phyloP scores from a whole-genome alignment of 805 yeast species.

The Clavispora asparagi region DNA sequence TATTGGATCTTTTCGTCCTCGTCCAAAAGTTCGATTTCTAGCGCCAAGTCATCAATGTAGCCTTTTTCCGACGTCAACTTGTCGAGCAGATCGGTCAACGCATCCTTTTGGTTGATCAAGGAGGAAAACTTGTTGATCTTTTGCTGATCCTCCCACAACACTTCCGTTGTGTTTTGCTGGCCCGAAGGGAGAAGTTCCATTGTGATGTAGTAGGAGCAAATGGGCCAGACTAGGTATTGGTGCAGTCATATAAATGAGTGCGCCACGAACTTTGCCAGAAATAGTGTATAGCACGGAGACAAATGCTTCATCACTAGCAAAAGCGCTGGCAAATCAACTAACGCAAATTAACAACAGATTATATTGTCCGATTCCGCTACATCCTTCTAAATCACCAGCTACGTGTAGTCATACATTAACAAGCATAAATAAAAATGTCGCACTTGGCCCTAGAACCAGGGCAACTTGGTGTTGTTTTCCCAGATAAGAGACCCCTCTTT shows the following conservation, averaged over 20 bases:
- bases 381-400: too few species aligned
- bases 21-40: conserved; percentile 84
- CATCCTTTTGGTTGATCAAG: conserved; percentile 66
- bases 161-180: conserved; percentile 52
- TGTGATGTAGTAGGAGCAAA: neutral
- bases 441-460: conserved; percentile 30
- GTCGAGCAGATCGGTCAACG: conserved; percentile 44
- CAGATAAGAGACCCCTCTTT: conserved; percentile 26
- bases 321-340: too few species aligned
- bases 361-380: too few species aligned
- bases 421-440: too few species aligned
- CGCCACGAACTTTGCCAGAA: too few species aligned
- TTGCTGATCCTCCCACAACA: conserved; percentile 80
- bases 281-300: too few species aligned
- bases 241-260: too few species aligned
- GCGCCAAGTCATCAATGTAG: conserved; percentile 75
- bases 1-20: conserved; percentile 66
- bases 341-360: too few species aligned
- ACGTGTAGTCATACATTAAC: too few species aligned
- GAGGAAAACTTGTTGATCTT: conserved; percentile 86
- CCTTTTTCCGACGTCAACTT: conserved; percentile 67
- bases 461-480: conserved; percentile 38
- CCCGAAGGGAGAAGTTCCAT: conserved; percentile 54
- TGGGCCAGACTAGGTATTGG: too few species aligned
- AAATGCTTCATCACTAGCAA: too few species aligned